Evolutionary conservation across 1,139 yeast species (phyloP).

Genomic region (Scheffersomyces titani): DNA sequence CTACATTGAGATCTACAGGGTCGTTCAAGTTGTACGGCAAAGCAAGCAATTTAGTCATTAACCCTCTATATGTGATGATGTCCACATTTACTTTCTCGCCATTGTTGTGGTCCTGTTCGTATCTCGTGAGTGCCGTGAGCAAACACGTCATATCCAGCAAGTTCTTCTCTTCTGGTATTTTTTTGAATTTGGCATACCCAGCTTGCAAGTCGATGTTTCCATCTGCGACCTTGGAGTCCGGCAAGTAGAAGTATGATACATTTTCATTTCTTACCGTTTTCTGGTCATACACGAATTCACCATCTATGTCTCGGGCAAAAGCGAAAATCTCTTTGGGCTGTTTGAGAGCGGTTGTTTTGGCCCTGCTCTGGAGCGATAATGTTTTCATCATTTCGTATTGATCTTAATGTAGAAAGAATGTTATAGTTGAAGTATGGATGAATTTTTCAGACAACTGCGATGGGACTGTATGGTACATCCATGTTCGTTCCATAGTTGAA

Average conservation of each 20-base stretch:
- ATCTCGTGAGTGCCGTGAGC: constrained; percentile 51
- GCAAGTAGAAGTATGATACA: constrained; percentile 72
- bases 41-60: constrained; percentile 67
- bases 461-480: neutral
- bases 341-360: constrained; percentile 56
- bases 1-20: constrained; percentile 62
- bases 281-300: constrained; percentile 41
- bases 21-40: constrained; percentile 60
- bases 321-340: constrained; percentile 75
- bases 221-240: constrained; percentile 61
- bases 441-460: neutral
- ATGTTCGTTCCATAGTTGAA: neutral
- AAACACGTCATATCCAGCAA: constrained; percentile 60
- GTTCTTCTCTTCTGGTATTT: constrained; percentile 54
- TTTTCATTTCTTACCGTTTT: constrained; percentile 45
- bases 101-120: constrained; percentile 49
- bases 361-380: constrained; percentile 48
- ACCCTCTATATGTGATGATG: constrained; percentile 81
- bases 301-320: constrained; percentile 58
- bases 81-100: constrained; percentile 57
- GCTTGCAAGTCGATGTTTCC: constrained; percentile 56
- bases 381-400: constrained; percentile 24
- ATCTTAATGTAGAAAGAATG: neutral
- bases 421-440: neutral
- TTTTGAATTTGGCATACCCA: constrained; percentile 62